phyloP scores from a whole-genome alignment of 2,329 filamentous ascomycete genomes.

The Aspergillus ustus region DNA sequence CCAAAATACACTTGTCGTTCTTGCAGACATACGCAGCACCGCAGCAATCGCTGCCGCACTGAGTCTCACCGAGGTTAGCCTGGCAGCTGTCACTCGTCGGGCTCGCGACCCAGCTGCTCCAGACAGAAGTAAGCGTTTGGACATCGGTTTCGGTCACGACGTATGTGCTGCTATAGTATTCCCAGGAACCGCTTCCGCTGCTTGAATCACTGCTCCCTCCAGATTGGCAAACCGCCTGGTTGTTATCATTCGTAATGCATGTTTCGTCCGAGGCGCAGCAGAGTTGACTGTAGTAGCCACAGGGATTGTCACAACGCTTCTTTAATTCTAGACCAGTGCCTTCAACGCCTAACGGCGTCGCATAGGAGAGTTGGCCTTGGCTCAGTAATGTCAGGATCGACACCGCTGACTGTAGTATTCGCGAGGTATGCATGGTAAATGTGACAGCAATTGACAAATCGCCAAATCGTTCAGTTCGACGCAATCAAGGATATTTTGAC shows the following conservation, averaged over 20 bases:
- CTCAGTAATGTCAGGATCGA: conserved; percentile 35
- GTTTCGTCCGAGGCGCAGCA: conserved; percentile 53
- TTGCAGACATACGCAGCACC: conserved; percentile 49
- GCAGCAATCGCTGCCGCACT: conserved; percentile 53
- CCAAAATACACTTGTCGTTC: conserved; percentile 46
- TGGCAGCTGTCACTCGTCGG: conserved; percentile 48
- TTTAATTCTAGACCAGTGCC: conserved; percentile 21
- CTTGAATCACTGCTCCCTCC: conserved; percentile 16
- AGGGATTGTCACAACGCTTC: conserved; percentile 53
- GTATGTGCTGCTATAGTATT: conserved; percentile 62
- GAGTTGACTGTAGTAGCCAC: conserved; percentile 57
- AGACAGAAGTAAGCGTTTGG: conserved; percentile 58
- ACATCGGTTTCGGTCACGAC: conserved; percentile 57
- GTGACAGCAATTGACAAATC: conserved; percentile 7
- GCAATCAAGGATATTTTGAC: conserved; percentile 9
- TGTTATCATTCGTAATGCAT: conserved; percentile 56
- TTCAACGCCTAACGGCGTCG: conserved; percentile 33
- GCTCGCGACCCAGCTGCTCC: conserved; percentile 49
- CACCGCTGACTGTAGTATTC: conserved; percentile 29
- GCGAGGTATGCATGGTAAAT: conserved; percentile 36
- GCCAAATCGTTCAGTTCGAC: conserved; percentile 12
- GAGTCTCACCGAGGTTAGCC: conserved; percentile 48
- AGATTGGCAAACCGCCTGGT: conserved; percentile 53
- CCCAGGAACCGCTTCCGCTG: conserved; percentile 53
- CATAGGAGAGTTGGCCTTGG: conserved; percentile 29